A percentile compares a stretch with the other conserved stretches of the same genome.
These are phyloP conservation scores for Mortierella antarctica DNA, from an alignment of 192 early-diverging fungal genomes.

Conservation along the genomic window DNA sequence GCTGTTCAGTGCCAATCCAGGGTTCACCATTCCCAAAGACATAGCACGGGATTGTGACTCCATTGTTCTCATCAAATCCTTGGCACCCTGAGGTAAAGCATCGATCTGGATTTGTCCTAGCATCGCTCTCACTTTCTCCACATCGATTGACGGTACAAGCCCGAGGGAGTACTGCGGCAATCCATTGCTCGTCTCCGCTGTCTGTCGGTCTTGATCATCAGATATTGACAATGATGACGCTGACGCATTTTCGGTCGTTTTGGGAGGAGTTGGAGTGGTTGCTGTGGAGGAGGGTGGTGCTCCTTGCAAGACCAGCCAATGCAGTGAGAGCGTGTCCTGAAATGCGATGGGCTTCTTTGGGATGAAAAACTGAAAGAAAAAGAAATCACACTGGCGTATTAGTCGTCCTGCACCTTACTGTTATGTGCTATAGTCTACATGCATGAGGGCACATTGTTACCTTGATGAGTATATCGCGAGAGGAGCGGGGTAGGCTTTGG, in stretches of 20 bases:
- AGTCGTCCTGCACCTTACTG: background rate
- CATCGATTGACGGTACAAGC: slow-evolving; percentile 10
- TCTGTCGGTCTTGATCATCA: background rate
- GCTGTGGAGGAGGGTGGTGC: slow-evolving; percentile 7
- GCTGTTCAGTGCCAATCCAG: background rate
- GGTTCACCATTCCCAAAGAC: background rate
- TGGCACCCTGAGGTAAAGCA: slow-evolving; percentile 26
- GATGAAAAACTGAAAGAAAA: slow-evolving; percentile 35
- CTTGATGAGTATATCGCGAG: slow-evolving; percentile 33
- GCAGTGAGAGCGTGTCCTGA: slow-evolving; percentile 16
- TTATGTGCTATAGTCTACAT: background rate
- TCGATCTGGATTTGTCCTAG: slow-evolving; percentile 26
- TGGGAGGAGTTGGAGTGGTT: background rate
- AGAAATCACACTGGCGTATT: background rate
- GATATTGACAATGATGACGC: background rate
- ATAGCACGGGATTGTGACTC: slow-evolving; percentile 8
- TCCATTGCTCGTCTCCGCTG: background rate
- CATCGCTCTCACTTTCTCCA: slow-evolving; percentile 25
- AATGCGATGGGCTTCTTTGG: slow-evolving; percentile 23
- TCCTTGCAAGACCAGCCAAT: slow-evolving; percentile 36
- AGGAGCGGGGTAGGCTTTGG: slow-evolving; percentile 5
- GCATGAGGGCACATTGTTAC: slow-evolving; percentile 1
- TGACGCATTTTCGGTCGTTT: slow-evolving; percentile 1
- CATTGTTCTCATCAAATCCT: slow-evolving; percentile 24
- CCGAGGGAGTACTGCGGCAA: background rate